phyloP scores from a whole-genome alignment of 2,329 filamentous ascomycete species.

The Fusarium sp. region DNA sequence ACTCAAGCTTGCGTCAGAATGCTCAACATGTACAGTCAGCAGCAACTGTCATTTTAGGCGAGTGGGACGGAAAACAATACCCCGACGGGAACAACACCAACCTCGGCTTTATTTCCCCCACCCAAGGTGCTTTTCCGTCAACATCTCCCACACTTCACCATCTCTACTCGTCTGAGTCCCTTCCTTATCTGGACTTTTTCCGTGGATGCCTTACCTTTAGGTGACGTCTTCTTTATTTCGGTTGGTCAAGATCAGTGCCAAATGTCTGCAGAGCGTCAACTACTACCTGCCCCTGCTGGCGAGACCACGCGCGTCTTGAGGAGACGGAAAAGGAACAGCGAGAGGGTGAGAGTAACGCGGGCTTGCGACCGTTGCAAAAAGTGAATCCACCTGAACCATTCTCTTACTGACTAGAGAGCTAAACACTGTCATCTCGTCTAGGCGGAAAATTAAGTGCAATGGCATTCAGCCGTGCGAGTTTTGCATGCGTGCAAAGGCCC shows the following conservation, averaged over 20 bases:
- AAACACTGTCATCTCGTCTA: slow-evolving; percentile 15
- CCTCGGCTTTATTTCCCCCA: not conserved
- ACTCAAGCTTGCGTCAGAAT: not conserved
- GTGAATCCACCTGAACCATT: slow-evolving; percentile 12
- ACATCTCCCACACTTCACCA: not conserved
- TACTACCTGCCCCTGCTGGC: slow-evolving; percentile 17
- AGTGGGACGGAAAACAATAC: not conserved
- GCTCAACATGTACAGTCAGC: not conserved
- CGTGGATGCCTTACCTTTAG: not conserved
- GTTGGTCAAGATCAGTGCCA: not conserved
- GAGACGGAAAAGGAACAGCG: slow-evolving; percentile 42
- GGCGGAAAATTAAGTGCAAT: slow-evolving; percentile 44
- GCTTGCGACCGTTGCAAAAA: slow-evolving; percentile 46
- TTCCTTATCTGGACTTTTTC: slow-evolving; percentile 1
- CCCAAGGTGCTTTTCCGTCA: not conserved
- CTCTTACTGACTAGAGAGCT: slow-evolving; percentile 2
- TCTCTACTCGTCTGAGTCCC: not conserved
- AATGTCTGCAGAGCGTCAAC: slow-evolving; percentile 27
- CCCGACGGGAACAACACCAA: not conserved
- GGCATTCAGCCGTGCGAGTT: slow-evolving; percentile 44
- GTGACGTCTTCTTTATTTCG: not conserved
- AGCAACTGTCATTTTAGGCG: not conserved
- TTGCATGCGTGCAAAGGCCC: slow-evolving; percentile 31
- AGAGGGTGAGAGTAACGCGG: slow-evolving; percentile 42
- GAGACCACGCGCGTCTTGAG: not conserved